phyloP scores from a whole-genome alignment of 208 protist genomes.

The Trypanosoma theileri region DNA sequence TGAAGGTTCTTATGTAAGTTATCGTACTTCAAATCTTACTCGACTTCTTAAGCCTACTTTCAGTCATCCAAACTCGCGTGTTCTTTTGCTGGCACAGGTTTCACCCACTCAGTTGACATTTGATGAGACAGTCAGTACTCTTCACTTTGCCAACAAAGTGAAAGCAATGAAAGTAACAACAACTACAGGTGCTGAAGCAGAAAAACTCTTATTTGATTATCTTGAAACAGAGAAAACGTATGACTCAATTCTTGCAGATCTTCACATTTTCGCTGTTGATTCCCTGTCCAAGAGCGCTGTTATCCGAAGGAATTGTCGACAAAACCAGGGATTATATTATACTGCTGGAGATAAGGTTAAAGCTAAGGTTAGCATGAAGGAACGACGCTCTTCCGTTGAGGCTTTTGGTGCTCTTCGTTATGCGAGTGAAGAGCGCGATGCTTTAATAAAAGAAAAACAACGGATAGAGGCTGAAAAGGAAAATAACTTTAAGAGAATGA shows the following conservation, averaged over 20 bases:
- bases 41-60: constrained; percentile 54
- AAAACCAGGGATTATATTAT: constrained; percentile 68
- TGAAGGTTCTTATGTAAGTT: constrained; percentile 39
- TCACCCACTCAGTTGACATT: constrained; percentile 34
- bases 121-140: constrained; percentile 46
- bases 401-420: constrained; percentile 38
- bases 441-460: constrained; percentile 35
- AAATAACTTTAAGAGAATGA: constrained; percentile 18
- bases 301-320: constrained; percentile 46
- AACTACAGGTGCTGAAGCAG: constrained; percentile 31
- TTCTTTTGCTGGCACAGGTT: constrained; percentile 51
- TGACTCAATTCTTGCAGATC: constrained; percentile 33
- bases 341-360: constrained; percentile 29
- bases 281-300: constrained; percentile 38
- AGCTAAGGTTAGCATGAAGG: constrained; percentile 35
- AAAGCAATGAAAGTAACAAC: constrained; percentile 52
- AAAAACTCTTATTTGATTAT: constrained; percentile 44
- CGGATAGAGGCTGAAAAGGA: constrained; percentile 44
- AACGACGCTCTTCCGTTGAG: constrained; percentile 42
- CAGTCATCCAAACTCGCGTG: constrained; percentile 34
- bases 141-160: constrained; percentile 57
- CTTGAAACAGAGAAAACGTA: constrained; percentile 29
- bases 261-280: constrained; percentile 53
- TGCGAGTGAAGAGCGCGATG: constrained; percentile 56
- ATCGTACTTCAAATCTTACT: constrained; percentile 68